Percentiles rank a stretch among this genome's conserved stretches.
These are phyloP conservation scores for Trichosporon sp. DNA, from an alignment of 1,284 basidiomycete species.

Conservation along the genomic window DNA sequence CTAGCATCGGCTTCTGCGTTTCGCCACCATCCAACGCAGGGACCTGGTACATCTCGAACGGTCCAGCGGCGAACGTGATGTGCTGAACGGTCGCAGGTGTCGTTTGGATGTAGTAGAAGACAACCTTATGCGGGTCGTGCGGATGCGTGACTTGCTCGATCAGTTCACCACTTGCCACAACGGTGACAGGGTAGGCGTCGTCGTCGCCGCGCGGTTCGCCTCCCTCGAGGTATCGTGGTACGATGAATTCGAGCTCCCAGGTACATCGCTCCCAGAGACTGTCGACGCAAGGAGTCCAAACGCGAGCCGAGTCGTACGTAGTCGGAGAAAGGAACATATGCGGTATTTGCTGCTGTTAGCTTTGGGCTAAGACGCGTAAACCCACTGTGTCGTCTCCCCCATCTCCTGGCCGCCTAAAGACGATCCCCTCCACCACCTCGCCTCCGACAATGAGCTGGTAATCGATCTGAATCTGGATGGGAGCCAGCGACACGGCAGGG, in stretches of 20 bases:
- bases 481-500: constrained; percentile 34
- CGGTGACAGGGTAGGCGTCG: constrained; percentile 66
- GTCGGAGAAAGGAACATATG: constrained; percentile 89
- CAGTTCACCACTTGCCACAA: constrained; percentile 89
- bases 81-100: constrained; percentile 90
- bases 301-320: constrained; percentile 81
- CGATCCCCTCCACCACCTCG: constrained; percentile 42
- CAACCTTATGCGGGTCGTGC: constrained; percentile 86
- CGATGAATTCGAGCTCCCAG: constrained; percentile 97
- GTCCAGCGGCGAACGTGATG: constrained; percentile 90
- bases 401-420: constrained; percentile 43
- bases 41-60: constrained; percentile 77
- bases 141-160: constrained; percentile 91
- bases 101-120: constrained; percentile 88
- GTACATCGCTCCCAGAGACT: constrained; percentile 94
- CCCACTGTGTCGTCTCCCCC: constrained; percentile 60
- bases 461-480: constrained; percentile 47
- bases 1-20: constrained; percentile 76
- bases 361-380: constrained; percentile 15
- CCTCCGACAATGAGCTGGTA: constrained; percentile 40
- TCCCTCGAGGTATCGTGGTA: constrained; percentile 78
- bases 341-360: constrained; percentile 65
- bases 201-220: constrained; percentile 52
- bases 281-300: constrained; percentile 97
- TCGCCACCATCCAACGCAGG: constrained; percentile 52